A percentile compares a stretch with the other conserved stretches of the same genome.
These are phyloP conservation scores for Carex arenaria DNA, from an alignment of 202 grass and related monocot genomes.

Conservation along the genomic window DNA sequence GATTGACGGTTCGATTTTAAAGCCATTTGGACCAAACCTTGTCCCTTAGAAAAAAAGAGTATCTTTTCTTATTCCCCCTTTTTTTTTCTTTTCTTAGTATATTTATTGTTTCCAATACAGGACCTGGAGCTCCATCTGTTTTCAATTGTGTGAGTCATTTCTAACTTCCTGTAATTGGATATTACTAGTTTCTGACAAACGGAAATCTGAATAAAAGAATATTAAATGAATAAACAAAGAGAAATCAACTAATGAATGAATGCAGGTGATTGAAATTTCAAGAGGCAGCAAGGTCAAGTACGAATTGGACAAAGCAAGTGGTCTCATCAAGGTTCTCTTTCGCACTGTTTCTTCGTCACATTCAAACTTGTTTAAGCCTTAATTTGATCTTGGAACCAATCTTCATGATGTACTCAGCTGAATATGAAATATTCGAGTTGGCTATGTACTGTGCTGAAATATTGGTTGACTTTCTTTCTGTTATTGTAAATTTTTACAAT, in stretches of 20 bases:
- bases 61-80: conserved; percentile 1
- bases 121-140: conserved; percentile 71
- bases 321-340: conserved; percentile 73
- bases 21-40: too few species aligned
- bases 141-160: conserved; percentile 82
- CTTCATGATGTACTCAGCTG: not conserved
- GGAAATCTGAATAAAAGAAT: conserved; percentile 8
- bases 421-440: not conserved
- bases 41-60: not conserved
- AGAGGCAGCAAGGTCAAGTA: conserved; percentile 97
- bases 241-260: not conserved
- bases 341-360: not conserved
- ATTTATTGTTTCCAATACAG: conserved; percentile 37
- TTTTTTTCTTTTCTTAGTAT: conserved; percentile 16
- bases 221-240: conserved; percentile 6
- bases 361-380: not conserved
- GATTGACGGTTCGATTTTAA: too few species aligned
- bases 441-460: not conserved
- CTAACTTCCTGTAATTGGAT: not conserved
- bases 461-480: not conserved
- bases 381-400: too few species aligned
- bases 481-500: not conserved
- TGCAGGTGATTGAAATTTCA: conserved; percentile 85
- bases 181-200: not conserved
- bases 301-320: conserved; percentile 87